Evolutionary conservation across 257 asterid species (phyloP).

Genomic region (Anisodus acutangulus): DNA sequence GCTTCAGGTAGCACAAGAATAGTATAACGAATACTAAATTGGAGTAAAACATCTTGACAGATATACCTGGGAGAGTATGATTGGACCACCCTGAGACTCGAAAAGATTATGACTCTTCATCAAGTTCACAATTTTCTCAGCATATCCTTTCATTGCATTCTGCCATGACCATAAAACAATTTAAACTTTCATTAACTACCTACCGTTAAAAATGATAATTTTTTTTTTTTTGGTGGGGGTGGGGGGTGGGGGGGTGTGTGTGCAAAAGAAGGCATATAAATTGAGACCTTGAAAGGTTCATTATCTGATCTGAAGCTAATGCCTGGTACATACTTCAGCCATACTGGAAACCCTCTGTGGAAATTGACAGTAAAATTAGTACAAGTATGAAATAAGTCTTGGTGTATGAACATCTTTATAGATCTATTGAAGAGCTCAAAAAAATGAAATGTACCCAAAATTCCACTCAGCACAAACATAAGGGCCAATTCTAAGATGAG

Average conservation of each 20-base stretch:
- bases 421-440: slow-evolving; percentile 25
- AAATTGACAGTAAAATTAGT: slow-evolving; percentile 21
- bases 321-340: slow-evolving; percentile 45
- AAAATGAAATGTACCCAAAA: slow-evolving; percentile 33
- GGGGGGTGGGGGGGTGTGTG: background rate
- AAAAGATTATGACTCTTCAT: slow-evolving; percentile 42
- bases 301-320: slow-evolving; percentile 43
- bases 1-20: slow-evolving; percentile 5
- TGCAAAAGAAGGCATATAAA: background rate
- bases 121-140: slow-evolving; percentile 40
- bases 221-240: background rate
- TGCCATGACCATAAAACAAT: slow-evolving; percentile 30
- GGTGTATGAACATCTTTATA: background rate
- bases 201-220: background rate
- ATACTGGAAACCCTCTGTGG: slow-evolving; percentile 42
- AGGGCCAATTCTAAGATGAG: slow-evolving; percentile 43
- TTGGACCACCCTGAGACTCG: slow-evolving; percentile 45
- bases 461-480: slow-evolving; percentile 47
- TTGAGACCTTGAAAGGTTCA: slow-evolving; percentile 42
- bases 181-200: background rate
- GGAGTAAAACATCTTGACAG: background rate
- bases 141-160: slow-evolving; percentile 42
- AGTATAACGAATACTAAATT: background rate
- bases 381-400: background rate
- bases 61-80: slow-evolving; percentile 40